Percentiles rank a stretch among this genome's conserved stretches.
Evolutionary conservation across 2,329 filamentous ascomycete species (phyloP).

Genomic region (Chrysosporium keratinophilum): DNA sequence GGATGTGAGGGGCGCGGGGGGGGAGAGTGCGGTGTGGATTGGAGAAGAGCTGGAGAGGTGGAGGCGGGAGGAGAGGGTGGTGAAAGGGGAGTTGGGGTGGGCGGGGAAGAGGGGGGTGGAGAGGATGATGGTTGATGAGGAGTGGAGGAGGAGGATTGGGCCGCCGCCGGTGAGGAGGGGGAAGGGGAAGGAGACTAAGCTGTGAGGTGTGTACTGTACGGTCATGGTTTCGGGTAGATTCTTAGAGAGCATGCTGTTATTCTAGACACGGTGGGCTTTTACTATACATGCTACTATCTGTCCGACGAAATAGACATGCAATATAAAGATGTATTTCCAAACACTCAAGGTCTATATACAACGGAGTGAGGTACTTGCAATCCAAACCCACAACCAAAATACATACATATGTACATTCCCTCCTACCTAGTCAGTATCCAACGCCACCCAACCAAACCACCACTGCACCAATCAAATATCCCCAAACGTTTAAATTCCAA

Average conservation of each 20-base stretch:
- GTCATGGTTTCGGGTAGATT: no score
- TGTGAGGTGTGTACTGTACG: not conserved
- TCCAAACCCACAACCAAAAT: not conserved
- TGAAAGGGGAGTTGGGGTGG: slow-evolving; percentile 45
- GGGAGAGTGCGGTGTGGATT: slow-evolving; percentile 48
- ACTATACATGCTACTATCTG: no score
- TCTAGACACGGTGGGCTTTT: no score
- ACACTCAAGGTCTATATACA: not conserved
- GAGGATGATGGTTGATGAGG: slow-evolving; percentile 48
- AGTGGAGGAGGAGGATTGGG: slow-evolving; percentile 36
- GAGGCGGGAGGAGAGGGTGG: slow-evolving; percentile 48
- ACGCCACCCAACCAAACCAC: no score
- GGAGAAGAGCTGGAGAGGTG: slow-evolving; percentile 48
- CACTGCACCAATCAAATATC: no score
- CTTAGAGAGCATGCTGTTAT: no score
- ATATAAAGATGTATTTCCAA: no score
- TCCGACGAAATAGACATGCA: no score
- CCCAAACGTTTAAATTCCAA: not conserved
- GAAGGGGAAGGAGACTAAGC: not conserved
- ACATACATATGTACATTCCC: no score
- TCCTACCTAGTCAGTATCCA: no score
- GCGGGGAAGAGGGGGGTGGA: slow-evolving; percentile 39
- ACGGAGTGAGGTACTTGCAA: not conserved
- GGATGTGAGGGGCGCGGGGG: slow-evolving; percentile 55
- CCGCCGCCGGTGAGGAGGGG: slow-evolving; percentile 5